Percentiles rank a stretch among this genome's conserved stretches.
phyloP scores from a whole-genome alignment of 2,329 filamentous ascomycete genomes.

The Aspergillus pseudotamarii region DNA sequence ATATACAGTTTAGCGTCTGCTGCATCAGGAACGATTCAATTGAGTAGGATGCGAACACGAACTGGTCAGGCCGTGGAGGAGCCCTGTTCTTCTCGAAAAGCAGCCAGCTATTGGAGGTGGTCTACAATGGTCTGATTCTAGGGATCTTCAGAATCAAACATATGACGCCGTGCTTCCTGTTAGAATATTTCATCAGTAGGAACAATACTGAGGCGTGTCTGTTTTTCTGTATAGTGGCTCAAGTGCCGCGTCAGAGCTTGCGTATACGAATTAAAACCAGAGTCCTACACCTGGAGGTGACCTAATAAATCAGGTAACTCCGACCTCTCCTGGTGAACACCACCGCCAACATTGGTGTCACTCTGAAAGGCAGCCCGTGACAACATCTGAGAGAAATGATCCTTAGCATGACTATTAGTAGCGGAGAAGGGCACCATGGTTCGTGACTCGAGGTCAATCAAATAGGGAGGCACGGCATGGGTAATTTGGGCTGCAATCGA shows the following conservation, averaged over 20 bases:
- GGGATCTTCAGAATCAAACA: slow-evolving; percentile 53
- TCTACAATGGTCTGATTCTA: slow-evolving; percentile 48
- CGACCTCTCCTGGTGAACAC: neutral
- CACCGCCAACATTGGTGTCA: neutral
- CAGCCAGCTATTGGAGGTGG: slow-evolving; percentile 24
- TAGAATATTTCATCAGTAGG: slow-evolving; percentile 56
- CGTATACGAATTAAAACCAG: slow-evolving; percentile 11
- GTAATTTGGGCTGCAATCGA: slow-evolving; percentile 17
- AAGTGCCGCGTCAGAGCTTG: slow-evolving; percentile 21
- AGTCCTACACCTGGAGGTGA: neutral
- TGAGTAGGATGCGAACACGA: neutral
- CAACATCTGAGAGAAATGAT: slow-evolving; percentile 24
- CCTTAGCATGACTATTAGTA: slow-evolving; percentile 13
- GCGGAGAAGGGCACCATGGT: slow-evolving; percentile 26
- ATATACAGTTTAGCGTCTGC: too few species aligned
- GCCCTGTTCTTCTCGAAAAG: slow-evolving; percentile 13
- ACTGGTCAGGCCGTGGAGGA: neutral
- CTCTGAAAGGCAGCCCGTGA: slow-evolving; percentile 12
- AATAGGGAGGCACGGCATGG: slow-evolving; percentile 22
- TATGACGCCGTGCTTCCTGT: slow-evolving; percentile 46
- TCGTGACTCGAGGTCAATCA: slow-evolving; percentile 22
- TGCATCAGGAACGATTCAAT: neutral
- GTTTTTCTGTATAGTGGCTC: slow-evolving; percentile 19
- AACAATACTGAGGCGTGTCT: slow-evolving; percentile 25
- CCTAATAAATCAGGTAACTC: neutral